These are phyloP conservation scores for Begonia loranthoides DNA, from an alignment of 306 rosid genomes.

Conservation along the genomic window DNA sequence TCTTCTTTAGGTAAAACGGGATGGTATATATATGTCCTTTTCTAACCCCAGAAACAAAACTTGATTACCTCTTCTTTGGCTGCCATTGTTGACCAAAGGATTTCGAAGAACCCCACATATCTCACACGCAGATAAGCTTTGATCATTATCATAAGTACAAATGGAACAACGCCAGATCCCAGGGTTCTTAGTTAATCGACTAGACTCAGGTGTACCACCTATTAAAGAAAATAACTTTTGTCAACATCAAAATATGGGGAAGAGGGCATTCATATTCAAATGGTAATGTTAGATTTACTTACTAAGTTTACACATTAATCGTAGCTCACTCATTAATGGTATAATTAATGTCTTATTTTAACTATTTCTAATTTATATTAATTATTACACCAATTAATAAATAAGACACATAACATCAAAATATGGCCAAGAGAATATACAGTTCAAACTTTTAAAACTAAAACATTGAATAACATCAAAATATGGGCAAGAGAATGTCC, in stretches of 20 bases:
- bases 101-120: constrained; percentile 79
- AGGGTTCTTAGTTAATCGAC: constrained; percentile 23
- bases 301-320: neutral
- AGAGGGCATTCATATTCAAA: neutral
- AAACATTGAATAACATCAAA: too few relatives aligned
- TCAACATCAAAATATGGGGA: constrained; percentile 5
- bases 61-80: constrained; percentile 48
- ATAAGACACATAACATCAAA: too few relatives aligned
- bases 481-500: too few relatives aligned
- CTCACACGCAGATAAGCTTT: constrained; percentile 55
- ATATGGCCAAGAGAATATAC: too few relatives aligned
- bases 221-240: constrained; percentile 12
- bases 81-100: constrained; percentile 20
- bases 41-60: neutral
- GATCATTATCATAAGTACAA: constrained; percentile 87
- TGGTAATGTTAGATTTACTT: constrained; percentile 3
- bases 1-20: too few relatives aligned
- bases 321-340: too few relatives aligned
- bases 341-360: too few relatives aligned
- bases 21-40: too few relatives aligned
- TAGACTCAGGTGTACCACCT: constrained; percentile 32
- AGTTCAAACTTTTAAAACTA: too few relatives aligned
- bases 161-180: constrained; percentile 67
- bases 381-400: too few relatives aligned
- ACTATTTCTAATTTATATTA: too few relatives aligned